Evolutionary conservation across 2,329 filamentous ascomycete species (phyloP).

Genomic region (Xylariaceae sp.): DNA sequence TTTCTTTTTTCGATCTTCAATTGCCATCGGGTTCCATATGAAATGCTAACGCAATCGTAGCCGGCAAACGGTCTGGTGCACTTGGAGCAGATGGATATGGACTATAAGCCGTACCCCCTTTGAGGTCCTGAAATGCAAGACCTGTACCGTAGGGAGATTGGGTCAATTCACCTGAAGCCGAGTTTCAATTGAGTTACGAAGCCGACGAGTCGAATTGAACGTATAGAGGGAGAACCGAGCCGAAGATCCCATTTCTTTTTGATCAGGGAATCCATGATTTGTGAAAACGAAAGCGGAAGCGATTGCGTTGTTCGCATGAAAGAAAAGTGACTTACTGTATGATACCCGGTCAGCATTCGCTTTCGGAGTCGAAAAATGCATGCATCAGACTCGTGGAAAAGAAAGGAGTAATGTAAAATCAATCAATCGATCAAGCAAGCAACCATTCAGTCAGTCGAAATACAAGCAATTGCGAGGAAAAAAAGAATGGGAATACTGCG

Average conservation of each 20-base stretch:
- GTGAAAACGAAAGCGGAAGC: too few relatives aligned
- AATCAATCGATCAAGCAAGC: too few relatives aligned
- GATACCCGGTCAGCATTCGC: not conserved
- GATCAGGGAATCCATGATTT: too few relatives aligned
- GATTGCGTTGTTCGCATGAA: too few relatives aligned
- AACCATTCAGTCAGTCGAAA: too few relatives aligned
- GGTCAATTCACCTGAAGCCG: not conserved
- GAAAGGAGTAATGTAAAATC: too few relatives aligned
- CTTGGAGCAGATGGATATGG: conserved; percentile 38
- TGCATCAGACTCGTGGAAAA: too few relatives aligned
- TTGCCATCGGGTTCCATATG: not conserved
- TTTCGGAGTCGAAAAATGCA: too few relatives aligned
- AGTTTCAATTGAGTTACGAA: not conserved
- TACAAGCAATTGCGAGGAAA: not conserved
- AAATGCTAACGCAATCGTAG: conserved; percentile 29
- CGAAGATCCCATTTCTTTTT: too few relatives aligned
- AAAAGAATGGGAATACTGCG: not conserved
- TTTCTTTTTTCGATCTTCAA: not conserved
- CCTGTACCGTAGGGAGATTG: too few relatives aligned
- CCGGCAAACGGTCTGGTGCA: conserved; percentile 51
- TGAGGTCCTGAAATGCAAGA: too few relatives aligned
- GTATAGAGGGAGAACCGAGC: too few relatives aligned
- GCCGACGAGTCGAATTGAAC: not conserved
- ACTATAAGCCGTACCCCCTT: not conserved
- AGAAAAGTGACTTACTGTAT: not conserved